Evolutionary conservation across 306 rosid species (phyloP).

Genomic region (Hippophae rhamnoides): DNA sequence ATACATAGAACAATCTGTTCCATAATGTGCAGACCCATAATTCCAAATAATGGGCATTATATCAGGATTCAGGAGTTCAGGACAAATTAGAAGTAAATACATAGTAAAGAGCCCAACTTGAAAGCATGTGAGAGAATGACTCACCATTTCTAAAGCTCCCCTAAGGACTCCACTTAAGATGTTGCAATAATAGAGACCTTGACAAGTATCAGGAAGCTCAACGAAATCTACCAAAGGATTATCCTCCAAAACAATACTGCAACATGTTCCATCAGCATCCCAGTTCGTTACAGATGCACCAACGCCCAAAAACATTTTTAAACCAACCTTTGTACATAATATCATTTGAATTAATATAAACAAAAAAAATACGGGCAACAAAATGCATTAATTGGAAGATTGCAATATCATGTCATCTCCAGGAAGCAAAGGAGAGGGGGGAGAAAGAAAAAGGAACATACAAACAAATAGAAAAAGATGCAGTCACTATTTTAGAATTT

Average conservation of each 20-base stretch:
- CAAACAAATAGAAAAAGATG: no score
- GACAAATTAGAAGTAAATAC: no score
- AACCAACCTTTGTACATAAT: constrained; percentile 57
- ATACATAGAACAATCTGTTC: background rate
- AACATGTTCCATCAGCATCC: constrained; percentile 93
- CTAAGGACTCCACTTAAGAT: constrained; percentile 83
- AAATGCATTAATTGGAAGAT: background rate
- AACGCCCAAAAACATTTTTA: constrained; percentile 92
- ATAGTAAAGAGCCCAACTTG: no score
- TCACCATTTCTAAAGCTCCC: constrained; percentile 98
- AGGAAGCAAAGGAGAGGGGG: background rate
- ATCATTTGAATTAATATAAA: background rate
- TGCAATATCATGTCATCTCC: background rate
- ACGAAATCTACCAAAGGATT: constrained; percentile 96
- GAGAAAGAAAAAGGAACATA: no score
- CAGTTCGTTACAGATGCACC: constrained; percentile 85
- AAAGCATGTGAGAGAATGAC: background rate
- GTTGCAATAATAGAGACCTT: constrained; percentile 94
- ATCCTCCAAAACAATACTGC: constrained; percentile 90
- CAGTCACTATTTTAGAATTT: no score
- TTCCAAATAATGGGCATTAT: no score
- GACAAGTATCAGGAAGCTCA: constrained; percentile 93
- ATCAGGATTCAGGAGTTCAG: no score
- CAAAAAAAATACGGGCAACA: background rate
- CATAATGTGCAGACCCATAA: background rate